Conservation (phyloP, 2,329 filamentous ascomycete genomes). For the Fusarium fracticaudum region DNA sequence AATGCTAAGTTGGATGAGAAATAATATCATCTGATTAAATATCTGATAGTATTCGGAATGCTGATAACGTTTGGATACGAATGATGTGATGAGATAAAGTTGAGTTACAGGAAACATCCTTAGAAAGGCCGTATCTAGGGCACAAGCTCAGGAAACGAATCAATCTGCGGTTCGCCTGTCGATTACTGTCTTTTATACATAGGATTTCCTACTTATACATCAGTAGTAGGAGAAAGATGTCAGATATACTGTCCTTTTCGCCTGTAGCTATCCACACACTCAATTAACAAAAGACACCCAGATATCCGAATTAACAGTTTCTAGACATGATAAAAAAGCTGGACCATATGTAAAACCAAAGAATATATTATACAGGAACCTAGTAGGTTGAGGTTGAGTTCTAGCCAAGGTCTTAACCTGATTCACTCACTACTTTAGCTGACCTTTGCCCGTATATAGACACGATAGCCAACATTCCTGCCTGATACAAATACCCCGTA, state of each 20-base stretch:
- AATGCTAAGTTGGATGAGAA: background rate
- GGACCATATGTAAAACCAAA: background rate
- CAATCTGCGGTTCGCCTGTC: too few species aligned
- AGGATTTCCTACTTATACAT: background rate
- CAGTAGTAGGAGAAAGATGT: background rate
- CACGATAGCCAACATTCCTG: background rate
- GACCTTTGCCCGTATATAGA: background rate
- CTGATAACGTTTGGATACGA: background rate
- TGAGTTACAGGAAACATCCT: fast-evolving
- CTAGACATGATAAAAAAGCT: background rate
- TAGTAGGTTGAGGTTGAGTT: background rate
- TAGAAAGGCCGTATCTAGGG: fast-evolving
- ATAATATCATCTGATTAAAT: too few species aligned
- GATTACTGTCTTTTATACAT: too few species aligned
- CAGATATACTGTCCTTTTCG: background rate
- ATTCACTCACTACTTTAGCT: background rate
- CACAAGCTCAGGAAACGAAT: fast-evolving
- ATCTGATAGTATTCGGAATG: too few species aligned
- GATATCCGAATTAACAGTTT: background rate
- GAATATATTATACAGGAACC: background rate
- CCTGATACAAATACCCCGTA: too few species aligned
- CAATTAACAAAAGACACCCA: background rate
- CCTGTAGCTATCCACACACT: background rate
- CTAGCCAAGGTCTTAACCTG: background rate
- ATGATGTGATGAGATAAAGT: background rate